Evolutionary conservation across 1,284 basidiomycete species (phyloP), one percentile per base, ranked within the genome.

Genomic region (Mycosarcoma mackinlayi): DNA sequence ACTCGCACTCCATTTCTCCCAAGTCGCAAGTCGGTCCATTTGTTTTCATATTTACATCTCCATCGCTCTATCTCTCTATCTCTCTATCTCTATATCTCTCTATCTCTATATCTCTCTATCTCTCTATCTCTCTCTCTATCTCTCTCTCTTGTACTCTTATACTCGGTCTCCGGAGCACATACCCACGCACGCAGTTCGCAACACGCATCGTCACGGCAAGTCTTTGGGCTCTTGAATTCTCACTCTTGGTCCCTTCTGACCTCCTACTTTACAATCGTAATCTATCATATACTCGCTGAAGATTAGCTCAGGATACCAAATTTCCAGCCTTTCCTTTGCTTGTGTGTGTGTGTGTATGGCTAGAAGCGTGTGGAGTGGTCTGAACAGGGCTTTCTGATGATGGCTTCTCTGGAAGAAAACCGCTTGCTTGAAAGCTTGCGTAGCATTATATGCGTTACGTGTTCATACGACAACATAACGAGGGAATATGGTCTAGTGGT

Each of bases 401-500:
- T 24, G 4, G 39, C 14, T 19, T 16, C 13, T 16, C 25, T 21
- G 4, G 14, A 9, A 16, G 24, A n/a, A n/a, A n/a, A n/a, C n/a
- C n/a, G n/a, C n/a, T n/a, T n/a, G n/a, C n/a, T n/a, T n/a, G n/a
- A n/a, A n/a, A n/a, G n/a, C n/a, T n/a, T n/a, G n/a, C n/a, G n/a
- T n/a, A n/a, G n/a, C n/a, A n/a, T n/a, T 52, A 28, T 27, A 45
- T 13, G 39, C 35, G 13, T 33, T 10, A 6, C 0, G 1, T 18
- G 1, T 4, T 6, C 11, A 4, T 0, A n/a, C 6, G 1, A 6
- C 14, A 35, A 3, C 46, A 59, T 25, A 40, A 44, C 45, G 19
- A 50, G 66, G 66, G 66, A 69, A 69, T 69, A 69, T 69, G 66
- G 66, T 69, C 66, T 69, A 69, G 66, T 69, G 66, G 66, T 69